Evolutionary conservation across 108 stramenopile species (phyloP), one percentile per base, ranked within the genome.

Genomic region (Licmophora abbreviata): DNA sequence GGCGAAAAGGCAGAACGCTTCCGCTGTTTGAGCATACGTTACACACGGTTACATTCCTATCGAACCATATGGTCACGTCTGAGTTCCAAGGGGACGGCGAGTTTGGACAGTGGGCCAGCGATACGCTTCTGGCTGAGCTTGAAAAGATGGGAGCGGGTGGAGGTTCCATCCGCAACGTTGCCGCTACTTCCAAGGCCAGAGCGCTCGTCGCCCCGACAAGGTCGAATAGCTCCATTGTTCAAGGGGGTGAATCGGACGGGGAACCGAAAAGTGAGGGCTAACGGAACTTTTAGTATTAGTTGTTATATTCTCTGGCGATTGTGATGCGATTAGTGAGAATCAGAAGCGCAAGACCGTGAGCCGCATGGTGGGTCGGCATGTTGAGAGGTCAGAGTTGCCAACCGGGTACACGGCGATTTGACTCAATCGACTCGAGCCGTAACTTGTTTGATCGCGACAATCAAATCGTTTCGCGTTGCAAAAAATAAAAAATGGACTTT

Each of bases 21-120:
- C 52, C 69, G 0, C 53, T 88, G 22, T 88, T 88, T 57, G 76
- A 84, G 56, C 67, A 58, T 21, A 88, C 87, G 8, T 72, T 80
- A 12, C 73, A 83, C 26, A 77, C 67, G 26, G 69, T 84, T 10
- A 81, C 87, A 2, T 68, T 77, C 29, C 44, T 82, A 32, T 59
- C 73, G 26, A 79, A 76, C 41, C 67, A 81, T 4, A 63, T 88
- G 73, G 54, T 69, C 30, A 63, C 76, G 10, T 58, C 51, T 35
- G 62, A 63, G 41, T 71, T 78, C 64, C 61, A 42, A 18, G 64
- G 74, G 31, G 78, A 69, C 35, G 57, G 53, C 57, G 74, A 62
- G 48, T 77, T 58, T 53, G 57, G 87, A 41, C 59, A 63, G 15
- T 88, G 83, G 83, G 83, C 78, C 12, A 77, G 81, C 43, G 87